Evolutionary conservation across 805 yeast species (phyloP).

Genomic region (Yamadazyma akitaensis): DNA sequence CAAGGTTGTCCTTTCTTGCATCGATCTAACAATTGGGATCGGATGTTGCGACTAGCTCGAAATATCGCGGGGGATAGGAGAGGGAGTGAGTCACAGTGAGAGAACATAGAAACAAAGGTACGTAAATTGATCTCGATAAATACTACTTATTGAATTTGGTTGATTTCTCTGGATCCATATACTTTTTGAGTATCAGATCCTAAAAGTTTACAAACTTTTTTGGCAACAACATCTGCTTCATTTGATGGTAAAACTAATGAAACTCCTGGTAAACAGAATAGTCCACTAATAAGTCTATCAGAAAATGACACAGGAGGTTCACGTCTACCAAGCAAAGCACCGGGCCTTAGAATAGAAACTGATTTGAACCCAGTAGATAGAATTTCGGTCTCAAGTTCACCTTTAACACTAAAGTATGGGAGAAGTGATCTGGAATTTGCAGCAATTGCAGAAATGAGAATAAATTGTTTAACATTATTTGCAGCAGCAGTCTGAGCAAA

Average conservation of each 20-base stretch:
- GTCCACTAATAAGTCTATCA: not conserved
- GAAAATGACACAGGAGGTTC: conserved; percentile 12
- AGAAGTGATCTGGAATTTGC: conserved; percentile 45
- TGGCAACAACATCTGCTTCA: not conserved
- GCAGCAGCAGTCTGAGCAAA: conserved; percentile 73
- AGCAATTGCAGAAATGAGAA: conserved; percentile 65
- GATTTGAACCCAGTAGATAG: conserved; percentile 60
- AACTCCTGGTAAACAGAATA: not conserved
- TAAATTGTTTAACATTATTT: conserved; percentile 63
- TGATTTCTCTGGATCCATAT: not conserved
- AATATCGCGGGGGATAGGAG: no score
- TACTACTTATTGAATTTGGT: not conserved
- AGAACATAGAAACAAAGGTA: no score
- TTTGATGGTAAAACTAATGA: not conserved
- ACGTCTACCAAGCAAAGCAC: conserved; percentile 65
- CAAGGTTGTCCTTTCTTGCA: not conserved
- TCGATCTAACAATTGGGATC: no score
- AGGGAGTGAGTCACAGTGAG: conserved; percentile 2
- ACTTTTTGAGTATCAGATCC: not conserved
- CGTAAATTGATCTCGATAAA: no score
- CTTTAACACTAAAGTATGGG: conserved; percentile 66
- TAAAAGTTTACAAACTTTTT: not conserved
- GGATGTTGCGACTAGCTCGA: no score
- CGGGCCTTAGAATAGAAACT: conserved; percentile 77
- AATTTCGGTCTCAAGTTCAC: conserved; percentile 69